Evolutionary conservation across 176 grass and related monocot genomes (phyloP).

Genomic region (Echinochloa phyllopogon): DNA sequence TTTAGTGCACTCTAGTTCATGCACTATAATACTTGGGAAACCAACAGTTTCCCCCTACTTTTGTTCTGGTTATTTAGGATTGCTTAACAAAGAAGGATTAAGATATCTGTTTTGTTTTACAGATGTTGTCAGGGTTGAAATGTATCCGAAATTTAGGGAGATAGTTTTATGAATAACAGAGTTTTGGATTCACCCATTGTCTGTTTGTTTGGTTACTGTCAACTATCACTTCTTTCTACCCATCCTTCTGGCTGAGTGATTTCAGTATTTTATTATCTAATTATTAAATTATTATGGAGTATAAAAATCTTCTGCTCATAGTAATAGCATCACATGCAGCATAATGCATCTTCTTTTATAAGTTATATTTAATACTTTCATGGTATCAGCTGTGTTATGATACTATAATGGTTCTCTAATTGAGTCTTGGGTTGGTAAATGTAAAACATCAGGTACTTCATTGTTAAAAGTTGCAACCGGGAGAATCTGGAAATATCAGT

Average conservation of each 20-base stretch:
- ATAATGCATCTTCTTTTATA: slow-evolving; percentile 26
- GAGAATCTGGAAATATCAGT: slow-evolving; percentile 99
- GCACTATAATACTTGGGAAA: not conserved
- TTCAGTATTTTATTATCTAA: slow-evolving; percentile 20
- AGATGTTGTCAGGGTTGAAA: not conserved
- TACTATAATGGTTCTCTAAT: slow-evolving; percentile 52
- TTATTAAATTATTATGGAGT: slow-evolving; percentile 24
- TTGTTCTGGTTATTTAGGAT: not conserved
- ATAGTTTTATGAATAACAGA: slow-evolving; percentile 21
- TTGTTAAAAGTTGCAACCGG: slow-evolving; percentile 99
- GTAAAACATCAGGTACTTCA: slow-evolving; percentile 91
- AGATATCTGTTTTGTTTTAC: slow-evolving; percentile 16
- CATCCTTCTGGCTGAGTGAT: slow-evolving; percentile 6
- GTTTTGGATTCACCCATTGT: slow-evolving; percentile 10
- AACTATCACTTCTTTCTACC: slow-evolving; percentile 11
- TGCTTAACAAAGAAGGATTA: not conserved
- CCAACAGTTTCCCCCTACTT: not conserved
- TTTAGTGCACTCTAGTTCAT: not conserved
- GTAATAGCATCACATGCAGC: not conserved
- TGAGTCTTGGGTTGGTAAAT: slow-evolving; percentile 53
- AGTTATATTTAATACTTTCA: slow-evolving; percentile 28
- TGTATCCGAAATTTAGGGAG: slow-evolving; percentile 3
- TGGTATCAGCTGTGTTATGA: slow-evolving; percentile 21
- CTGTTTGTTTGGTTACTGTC: not conserved
- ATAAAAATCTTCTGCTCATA: not conserved